A percentile compares a stretch with the other conserved stretches of the same genome.
Evolutionary conservation across 2,329 filamentous ascomycete species (phyloP).

Genomic region (Scolecobasidium constrictum): DNA sequence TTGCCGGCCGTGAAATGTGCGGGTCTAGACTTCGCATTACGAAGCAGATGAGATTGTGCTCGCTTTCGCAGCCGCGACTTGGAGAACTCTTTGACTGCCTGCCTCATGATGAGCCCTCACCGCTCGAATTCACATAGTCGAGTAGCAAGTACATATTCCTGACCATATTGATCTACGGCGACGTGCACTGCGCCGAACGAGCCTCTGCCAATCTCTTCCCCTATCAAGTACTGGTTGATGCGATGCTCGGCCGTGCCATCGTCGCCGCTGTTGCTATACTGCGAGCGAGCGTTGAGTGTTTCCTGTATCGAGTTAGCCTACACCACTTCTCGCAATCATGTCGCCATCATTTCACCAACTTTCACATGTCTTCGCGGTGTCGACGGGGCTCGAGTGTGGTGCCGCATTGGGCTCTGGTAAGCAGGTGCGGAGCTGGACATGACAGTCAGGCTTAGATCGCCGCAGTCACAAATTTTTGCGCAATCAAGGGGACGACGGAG

Average conservation of each 20-base stretch:
- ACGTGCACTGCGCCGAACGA: conserved; percentile 92
- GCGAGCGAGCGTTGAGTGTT: conserved; percentile 80
- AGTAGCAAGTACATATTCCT: conserved; percentile 69
- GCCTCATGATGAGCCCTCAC: conserved; percentile 8
- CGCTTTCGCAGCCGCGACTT: conserved; percentile 83
- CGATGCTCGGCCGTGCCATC: conserved; percentile 72
- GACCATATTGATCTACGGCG: conserved; percentile 79
- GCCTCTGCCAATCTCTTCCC: conserved; percentile 90
- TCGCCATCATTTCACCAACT: conserved; percentile 26
- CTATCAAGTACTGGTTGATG: conserved; percentile 92
- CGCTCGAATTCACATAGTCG: background rate
- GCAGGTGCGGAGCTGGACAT: conserved; percentile 42
- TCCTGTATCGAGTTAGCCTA: conserved; percentile 43
- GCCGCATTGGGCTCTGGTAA: conserved; percentile 53
- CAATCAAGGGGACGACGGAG: too few species aligned
- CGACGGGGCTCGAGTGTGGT: conserved; percentile 52
- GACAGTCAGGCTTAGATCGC: conserved; percentile 2
- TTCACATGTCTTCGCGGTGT: conserved; percentile 49
- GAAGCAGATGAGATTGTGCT: conserved; percentile 79
- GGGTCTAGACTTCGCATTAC: conserved; percentile 44
- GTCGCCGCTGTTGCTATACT: conserved; percentile 74
- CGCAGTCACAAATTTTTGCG: background rate
- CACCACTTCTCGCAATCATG: background rate
- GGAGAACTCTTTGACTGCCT: conserved; percentile 97
- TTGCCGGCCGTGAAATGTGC: conserved; percentile 38